Conservation (phyloP, 2,329 filamentous ascomycete genomes). For the Rhinocladiella mackenziei region DNA sequence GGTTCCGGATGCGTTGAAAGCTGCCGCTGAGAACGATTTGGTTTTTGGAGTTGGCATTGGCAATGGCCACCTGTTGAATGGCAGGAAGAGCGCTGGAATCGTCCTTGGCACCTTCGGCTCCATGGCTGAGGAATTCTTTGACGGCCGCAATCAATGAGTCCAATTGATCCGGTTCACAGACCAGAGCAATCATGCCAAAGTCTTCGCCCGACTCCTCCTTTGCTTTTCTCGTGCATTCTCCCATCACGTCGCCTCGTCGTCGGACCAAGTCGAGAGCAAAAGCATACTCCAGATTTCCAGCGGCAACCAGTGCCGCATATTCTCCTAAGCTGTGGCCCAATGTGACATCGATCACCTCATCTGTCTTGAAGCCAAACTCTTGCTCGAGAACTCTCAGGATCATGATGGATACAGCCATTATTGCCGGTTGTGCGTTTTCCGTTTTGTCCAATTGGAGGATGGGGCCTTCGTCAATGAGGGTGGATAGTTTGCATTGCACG, state of each 20-base stretch:
- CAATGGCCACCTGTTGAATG: constrained; percentile 82
- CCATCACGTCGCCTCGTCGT: constrained; percentile 77
- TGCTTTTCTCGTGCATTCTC: constrained; percentile 65
- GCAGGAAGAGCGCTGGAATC: constrained; percentile 66
- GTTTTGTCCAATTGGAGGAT: constrained; percentile 74
- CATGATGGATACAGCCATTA: constrained; percentile 90
- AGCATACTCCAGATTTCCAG: constrained; percentile 70
- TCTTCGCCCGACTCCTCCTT: constrained; percentile 67
- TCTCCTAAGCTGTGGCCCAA: constrained; percentile 90
- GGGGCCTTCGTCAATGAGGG: constrained; percentile 74
- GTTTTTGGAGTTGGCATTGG: constrained; percentile 93
- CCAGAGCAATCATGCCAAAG: constrained; percentile 90
- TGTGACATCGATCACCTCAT: constrained; percentile 71
- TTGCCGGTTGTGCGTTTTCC: constrained; percentile 86
- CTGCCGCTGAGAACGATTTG: constrained; percentile 92
- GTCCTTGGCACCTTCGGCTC: constrained; percentile 60
- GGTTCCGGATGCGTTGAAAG: constrained; percentile 73
- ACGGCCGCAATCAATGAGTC: constrained; percentile 66
- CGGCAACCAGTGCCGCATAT: constrained; percentile 84
- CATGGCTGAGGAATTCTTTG: constrained; percentile 71
- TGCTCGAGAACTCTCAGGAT: constrained; percentile 82
- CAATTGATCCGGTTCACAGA: constrained; percentile 79
- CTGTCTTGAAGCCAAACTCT: constrained; percentile 73
- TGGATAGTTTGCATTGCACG: constrained; percentile 69
- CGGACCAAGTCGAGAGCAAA: constrained; percentile 76